Base-by-base conservation (phyloP, 2,329 filamentous ascomycete genomes). In the Zasmidium angulare region DNA sequence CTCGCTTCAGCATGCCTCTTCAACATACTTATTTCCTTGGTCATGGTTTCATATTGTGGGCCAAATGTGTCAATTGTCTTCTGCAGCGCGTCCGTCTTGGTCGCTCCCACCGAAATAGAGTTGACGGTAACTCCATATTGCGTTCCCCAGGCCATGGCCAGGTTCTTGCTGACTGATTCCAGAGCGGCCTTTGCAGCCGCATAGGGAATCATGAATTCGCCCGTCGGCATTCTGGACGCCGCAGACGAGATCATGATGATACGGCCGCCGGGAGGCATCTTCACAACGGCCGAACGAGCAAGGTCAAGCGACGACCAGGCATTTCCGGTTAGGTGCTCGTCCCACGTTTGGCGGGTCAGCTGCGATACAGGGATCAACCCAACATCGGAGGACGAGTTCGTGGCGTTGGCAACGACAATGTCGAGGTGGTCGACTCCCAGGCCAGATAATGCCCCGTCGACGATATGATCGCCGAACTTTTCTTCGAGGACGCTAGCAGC, bases 41-140 rank as follows among this genome's bases (percentile, higher is more conserved):
- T 46, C n/a, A 43, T 36, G 21, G 24, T 17, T 29, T 48, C 48
- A 31, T 48, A 56, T 21, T 55, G 56, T 4, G 52, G 52, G 7
- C 54, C 54, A 11, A 53, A 19, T 2, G 20, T 22, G 7, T 48
- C 47, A 6, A 51, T 10, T 11, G 36, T 21, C 2, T 24, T 49
- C 55, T 54, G 29, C 20, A 58, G 11, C 3, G 21, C 48, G 23
- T 58, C 61, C n/a, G 61, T 63, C 17, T 40, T 22, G 3, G 51
- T 56, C 10, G 61, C 46, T 2, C 61, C 61, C 9, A 63, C 58
- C 23, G 31, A 46, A 36, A 61, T 61, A 11, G 22, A 54, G 43
- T 63, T 63, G 22, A 63, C 60, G 1, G 60, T 63, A 17, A 63
- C 46, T 12, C 56, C 56, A 26, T 58, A 46, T 47, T 60, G 26